Conservation (phyloP, 192 early-diverging fungal genomes). For the Podila verticillata region DNA sequence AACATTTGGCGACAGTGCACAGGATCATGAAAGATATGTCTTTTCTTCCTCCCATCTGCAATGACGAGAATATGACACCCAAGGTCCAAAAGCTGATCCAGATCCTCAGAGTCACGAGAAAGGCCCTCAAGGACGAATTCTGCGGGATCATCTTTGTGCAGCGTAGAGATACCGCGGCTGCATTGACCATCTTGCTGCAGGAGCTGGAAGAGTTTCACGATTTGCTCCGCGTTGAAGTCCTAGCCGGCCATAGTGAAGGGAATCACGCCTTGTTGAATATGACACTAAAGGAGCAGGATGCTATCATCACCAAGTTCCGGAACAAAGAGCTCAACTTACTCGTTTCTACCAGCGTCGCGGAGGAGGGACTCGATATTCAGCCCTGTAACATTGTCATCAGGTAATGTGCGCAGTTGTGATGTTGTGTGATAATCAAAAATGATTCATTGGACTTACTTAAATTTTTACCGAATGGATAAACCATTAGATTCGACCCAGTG, state of each 20-base stretch:
- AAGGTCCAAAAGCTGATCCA: conserved; percentile 76
- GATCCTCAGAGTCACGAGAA: conserved; percentile 55
- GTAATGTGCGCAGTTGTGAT: conserved; percentile 28
- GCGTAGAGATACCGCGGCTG: conserved; percentile 74
- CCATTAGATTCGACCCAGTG: conserved; percentile 78
- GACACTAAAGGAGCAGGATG: conserved; percentile 64
- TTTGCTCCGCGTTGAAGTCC: conserved; percentile 54
- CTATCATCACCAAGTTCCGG: conserved; percentile 73
- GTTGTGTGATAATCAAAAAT: not conserved
- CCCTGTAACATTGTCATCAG: conserved; percentile 89
- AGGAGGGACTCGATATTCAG: conserved; percentile 95
- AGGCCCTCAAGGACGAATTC: conserved; percentile 56
- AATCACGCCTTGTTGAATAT: conserved; percentile 55
- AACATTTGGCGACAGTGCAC: conserved; percentile 16
- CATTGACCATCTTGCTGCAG: conserved; percentile 64
- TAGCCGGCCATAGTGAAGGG: conserved; percentile 68
- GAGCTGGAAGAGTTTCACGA: conserved; percentile 62
- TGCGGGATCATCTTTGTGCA: conserved; percentile 92
- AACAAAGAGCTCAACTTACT: conserved; percentile 77
- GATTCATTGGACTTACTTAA: not conserved
- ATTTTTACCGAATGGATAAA: conserved; percentile 3
- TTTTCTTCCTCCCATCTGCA: not conserved
- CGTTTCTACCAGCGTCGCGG: conserved; percentile 92
- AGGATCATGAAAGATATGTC: conserved; percentile 20
- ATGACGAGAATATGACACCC: conserved; percentile 58